phyloP scores from a whole-genome alignment of 176 grass and related monocot species.

The Hordeum vulgare region DNA sequence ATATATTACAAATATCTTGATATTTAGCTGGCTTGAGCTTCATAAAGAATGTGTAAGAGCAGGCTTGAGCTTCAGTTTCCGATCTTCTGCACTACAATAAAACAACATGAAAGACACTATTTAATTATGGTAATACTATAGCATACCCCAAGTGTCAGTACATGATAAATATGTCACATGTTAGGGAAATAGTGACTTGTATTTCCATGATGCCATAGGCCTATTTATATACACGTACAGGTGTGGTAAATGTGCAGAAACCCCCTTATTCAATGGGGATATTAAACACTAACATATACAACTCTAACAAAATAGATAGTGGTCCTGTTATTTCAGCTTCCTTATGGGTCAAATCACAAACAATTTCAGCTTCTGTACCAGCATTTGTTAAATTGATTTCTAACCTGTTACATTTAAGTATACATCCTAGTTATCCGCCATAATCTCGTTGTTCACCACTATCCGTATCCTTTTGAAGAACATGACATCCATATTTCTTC shows the following conservation, averaged over 20 bases:
- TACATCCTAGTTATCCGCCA: neutral
- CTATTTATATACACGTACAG: too few species aligned
- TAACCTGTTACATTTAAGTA: neutral
- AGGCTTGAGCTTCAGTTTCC: neutral
- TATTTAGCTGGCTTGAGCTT: slow-evolving; percentile 2
- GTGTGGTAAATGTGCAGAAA: too few species aligned
- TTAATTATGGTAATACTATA: slow-evolving; percentile 7
- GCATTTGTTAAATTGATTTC: neutral
- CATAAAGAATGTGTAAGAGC: neutral
- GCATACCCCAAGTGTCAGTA: neutral
- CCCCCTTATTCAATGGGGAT: too few species aligned
- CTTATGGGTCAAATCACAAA: neutral
- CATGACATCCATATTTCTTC: neutral
- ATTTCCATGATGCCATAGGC: too few species aligned
- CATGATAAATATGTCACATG: neutral
- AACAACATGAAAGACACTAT: neutral
- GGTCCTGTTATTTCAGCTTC: neutral
- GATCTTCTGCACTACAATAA: neutral
- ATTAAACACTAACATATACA: too few species aligned
- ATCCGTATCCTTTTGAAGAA: slow-evolving; percentile 10
- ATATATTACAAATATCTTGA: neutral
- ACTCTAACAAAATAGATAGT: neutral
- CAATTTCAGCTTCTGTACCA: slow-evolving; percentile 14
- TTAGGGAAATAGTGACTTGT: too few species aligned
- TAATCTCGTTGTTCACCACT: neutral